These are phyloP conservation scores for Echinochloa phyllopogon DNA, from an alignment of 176 grass and related monocot species.

Conservation along the genomic window DNA sequence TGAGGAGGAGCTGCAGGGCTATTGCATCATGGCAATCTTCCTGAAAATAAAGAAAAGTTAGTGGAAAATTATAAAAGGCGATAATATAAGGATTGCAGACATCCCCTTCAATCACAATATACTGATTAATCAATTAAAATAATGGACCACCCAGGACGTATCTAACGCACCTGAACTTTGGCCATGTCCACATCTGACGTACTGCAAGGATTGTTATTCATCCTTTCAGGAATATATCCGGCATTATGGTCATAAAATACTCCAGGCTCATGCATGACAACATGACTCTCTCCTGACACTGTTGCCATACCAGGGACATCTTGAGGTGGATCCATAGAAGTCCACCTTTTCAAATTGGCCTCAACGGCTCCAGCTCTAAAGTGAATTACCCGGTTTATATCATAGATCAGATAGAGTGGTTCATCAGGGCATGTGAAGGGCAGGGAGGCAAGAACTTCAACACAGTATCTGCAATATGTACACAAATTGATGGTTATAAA, in stretches of 20 bases:
- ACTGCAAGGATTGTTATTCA: conserved; percentile 57
- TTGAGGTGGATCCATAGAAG: conserved; percentile 66
- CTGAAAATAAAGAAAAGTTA: conserved; percentile 60
- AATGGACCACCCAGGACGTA: conserved; percentile 3
- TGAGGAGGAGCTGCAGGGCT: conserved; percentile 91
- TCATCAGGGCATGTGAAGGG: conserved; percentile 92
- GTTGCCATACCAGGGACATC: conserved; percentile 27
- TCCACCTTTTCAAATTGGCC: conserved; percentile 92
- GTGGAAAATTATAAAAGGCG: conserved; percentile 25
- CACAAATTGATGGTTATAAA: conserved; percentile 29
- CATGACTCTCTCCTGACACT: conserved; percentile 35
- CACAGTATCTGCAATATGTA: conserved; percentile 84
- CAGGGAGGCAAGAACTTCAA: conserved; percentile 90
- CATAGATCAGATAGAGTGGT: conserved; percentile 96
- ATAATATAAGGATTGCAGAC: not conserved
- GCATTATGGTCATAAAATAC: conserved; percentile 44
- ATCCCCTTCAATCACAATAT: not conserved
- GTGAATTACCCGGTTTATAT: conserved; percentile 98
- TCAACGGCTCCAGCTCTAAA: conserved; percentile 86
- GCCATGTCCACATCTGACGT: conserved; percentile 58
- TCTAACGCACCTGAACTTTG: conserved; percentile 75
- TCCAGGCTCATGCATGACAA: conserved; percentile 57
- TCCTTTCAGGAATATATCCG: conserved; percentile 44
- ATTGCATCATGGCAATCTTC: conserved; percentile 83
- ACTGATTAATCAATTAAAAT: conserved; percentile 26